Evolutionary conservation across 352 stramenopile genomes (phyloP), one percentile per base, ranked within the genome.

Genomic region (Blastocystis sp.): DNA sequence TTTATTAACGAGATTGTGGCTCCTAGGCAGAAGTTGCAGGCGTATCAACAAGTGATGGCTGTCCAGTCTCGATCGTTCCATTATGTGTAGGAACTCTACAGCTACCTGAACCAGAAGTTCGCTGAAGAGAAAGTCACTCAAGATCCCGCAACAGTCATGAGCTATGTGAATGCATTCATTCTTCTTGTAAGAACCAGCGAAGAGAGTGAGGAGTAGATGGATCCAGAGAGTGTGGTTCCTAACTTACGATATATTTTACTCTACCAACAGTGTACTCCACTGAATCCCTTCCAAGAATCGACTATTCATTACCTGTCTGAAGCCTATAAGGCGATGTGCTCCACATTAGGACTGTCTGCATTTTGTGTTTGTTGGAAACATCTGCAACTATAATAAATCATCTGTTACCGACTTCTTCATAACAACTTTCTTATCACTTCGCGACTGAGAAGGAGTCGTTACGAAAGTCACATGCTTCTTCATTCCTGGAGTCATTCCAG

Each of bases 381-480:
- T n/a, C 13, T 59, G 50, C 50, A n/a, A n/a, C 56, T 68, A 84
- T 34, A 84, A 41, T 13, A 84, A 29, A 69, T 61, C 53, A 47
- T 84, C 73, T 43, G 73, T 84, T 18, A 84, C 56, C 0, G 47
- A 66, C 18, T 64, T 69, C n/a, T 84, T 66, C 3, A 84, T 43
- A 5, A 69, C 53, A 34, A 84, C 73, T 26, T 54, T 66, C 73
- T 66, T 64, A 64, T 84, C 73, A 13, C 47, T 84, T 23, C 56
- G 29, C n/a, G 26, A 50, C 2, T 45, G 20, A n/a, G 50, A 20
- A 29, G 73, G 73, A 2, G 73, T 84, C 15, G 47, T 55, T 43
- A 84, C 73, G 23, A 84, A 84, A 1, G 53, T 53, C 20, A 84
- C 73, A 26, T 37, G 47, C 50, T 84, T 84, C 73, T 84, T 84